Percentiles rank a stretch among this genome's conserved stretches.
These are phyloP conservation scores for Stephanodiscus triporus DNA, from an alignment of 108 stramenopile genomes.

Conservation along the genomic window DNA sequence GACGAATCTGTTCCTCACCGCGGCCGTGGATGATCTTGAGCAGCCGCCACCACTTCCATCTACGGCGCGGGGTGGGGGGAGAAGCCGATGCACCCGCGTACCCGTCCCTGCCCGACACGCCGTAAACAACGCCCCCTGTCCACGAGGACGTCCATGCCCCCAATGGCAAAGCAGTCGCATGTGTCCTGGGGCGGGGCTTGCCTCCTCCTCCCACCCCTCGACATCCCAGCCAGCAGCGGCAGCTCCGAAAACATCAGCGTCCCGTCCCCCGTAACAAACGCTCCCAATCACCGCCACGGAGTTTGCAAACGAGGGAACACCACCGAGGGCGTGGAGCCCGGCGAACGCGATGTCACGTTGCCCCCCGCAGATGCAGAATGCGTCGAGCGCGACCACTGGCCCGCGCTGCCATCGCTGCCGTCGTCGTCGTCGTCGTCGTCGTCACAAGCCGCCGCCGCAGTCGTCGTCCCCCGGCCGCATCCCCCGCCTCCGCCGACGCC, in stretches of 20 bases:
- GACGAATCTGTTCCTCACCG: conserved; percentile 67
- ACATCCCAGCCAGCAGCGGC: too few relatives aligned
- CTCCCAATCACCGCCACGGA: conserved; percentile 71
- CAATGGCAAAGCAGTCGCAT: conserved; percentile 71
- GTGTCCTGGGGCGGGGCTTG: conserved; percentile 62
- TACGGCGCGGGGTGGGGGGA: conserved; percentile 51
- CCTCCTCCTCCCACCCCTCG: conserved; percentile 20
- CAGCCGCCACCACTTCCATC: conserved; percentile 65
- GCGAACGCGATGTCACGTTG: conserved; percentile 90
- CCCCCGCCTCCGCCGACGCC: too few relatives aligned
- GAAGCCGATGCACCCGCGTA: conserved; percentile 58
- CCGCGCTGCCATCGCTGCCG: background rate
- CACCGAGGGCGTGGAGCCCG: conserved; percentile 53
- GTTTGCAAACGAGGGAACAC: conserved; percentile 82
- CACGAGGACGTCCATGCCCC: conserved; percentile 72
- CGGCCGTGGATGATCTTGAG: conserved; percentile 74
- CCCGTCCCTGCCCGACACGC: conserved; percentile 79
- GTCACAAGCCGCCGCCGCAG: too few relatives aligned
- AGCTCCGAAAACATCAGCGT: conserved; percentile 65
- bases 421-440: background rate
- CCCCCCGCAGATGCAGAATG: conserved; percentile 95
- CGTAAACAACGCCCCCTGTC: conserved; percentile 74
- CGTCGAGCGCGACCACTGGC: conserved; percentile 81
- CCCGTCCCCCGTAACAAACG: conserved; percentile 78
- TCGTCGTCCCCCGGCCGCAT: too few relatives aligned